Base-by-base conservation (phyloP, 106 monocot genomes). In the Dendrobium nobile region DNA sequence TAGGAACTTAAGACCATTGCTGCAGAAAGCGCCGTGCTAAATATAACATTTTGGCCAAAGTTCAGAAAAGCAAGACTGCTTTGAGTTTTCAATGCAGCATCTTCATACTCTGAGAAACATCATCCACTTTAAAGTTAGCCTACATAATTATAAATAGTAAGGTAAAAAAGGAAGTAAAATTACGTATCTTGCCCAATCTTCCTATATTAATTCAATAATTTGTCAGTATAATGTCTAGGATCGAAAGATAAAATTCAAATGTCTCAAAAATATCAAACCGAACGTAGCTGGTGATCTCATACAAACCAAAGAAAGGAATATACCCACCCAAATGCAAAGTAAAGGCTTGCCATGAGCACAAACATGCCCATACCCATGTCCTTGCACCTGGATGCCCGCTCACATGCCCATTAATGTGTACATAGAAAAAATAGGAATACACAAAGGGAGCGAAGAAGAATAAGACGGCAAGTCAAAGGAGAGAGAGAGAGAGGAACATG, bases 21-120 rank as follows among this genome's bases (percentile, higher is more conserved):
- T 75, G 91, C 87, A 33, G 98, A 91, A 68, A 99, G 80, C 77
- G 98, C 89, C 5, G 83, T 86, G 80, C 98, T 99, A 85, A 99
- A 99, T 88, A 99, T 95, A 77, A 88, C 48, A 86, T 93, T 99
- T 80, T 99, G 98, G 31, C 98, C 98, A 81, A 99, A 99, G 83
- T 99, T 99, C 76, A 99, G 85, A 77, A 77, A 91, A 45, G 95
- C 90, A 86, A 99, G 95, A 78, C 98, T 99, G 79, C 87, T 91
- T 86, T 99, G 98, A 75, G 98, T 93, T 87, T 99, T 95, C 82
- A 95, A 78, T 79, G 92, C 92, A 84, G 98, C 98, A 87, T 91
- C 95, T 85, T 99, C 98, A 77, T 95, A 99, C 54, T 82, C 98
- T 99, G 87, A 84, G 8, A 85, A 87, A 85, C 5, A 61, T 42